Evolutionary conservation across 306 rosid genomes (phyloP).

Genomic region (Lagenaria siceraria): DNA sequence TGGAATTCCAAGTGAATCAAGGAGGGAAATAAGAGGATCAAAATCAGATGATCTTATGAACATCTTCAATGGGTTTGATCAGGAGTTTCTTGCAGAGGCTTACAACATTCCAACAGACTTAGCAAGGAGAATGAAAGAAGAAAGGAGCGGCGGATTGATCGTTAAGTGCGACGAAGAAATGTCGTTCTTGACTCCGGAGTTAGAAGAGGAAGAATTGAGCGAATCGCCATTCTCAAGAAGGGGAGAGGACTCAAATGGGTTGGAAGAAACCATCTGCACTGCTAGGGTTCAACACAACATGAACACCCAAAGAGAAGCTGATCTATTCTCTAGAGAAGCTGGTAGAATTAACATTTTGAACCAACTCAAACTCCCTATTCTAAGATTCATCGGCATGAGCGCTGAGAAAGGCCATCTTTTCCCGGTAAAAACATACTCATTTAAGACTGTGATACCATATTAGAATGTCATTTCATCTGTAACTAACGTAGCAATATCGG

Average conservation of each 20-base stretch:
- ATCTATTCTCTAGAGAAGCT: background rate
- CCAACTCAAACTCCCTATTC: slow-evolving; percentile 13
- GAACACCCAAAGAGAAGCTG: slow-evolving; percentile 11
- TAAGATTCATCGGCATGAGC: slow-evolving; percentile 8
- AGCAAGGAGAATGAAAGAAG: slow-evolving; percentile 5
- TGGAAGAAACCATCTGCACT: slow-evolving; percentile 17
- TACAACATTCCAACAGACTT: slow-evolving; percentile 5
- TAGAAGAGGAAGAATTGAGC: background rate
- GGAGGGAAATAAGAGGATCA: background rate
- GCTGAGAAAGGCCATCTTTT: slow-evolving; percentile 19
- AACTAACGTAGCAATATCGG: too few species aligned
- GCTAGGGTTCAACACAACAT: slow-evolving; percentile 9
- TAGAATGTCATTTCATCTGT: too few species aligned
- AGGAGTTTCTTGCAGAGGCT: slow-evolving; percentile 13
- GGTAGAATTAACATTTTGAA: slow-evolving; percentile 16
- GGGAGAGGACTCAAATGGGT: background rate
- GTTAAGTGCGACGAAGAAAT: slow-evolving; percentile 10
- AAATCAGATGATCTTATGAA: background rate
- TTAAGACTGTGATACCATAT: too few species aligned
- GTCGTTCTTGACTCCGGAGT: slow-evolving; percentile 9
- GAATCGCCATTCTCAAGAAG: background rate
- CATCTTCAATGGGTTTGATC: slow-evolving; percentile 1
- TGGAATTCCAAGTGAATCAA: background rate
- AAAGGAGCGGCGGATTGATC: background rate
- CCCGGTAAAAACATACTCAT: background rate